These are phyloP conservation scores for Metschnikowia reukaufii DNA, from an alignment of 805 yeast species.

Conservation along the genomic window DNA sequence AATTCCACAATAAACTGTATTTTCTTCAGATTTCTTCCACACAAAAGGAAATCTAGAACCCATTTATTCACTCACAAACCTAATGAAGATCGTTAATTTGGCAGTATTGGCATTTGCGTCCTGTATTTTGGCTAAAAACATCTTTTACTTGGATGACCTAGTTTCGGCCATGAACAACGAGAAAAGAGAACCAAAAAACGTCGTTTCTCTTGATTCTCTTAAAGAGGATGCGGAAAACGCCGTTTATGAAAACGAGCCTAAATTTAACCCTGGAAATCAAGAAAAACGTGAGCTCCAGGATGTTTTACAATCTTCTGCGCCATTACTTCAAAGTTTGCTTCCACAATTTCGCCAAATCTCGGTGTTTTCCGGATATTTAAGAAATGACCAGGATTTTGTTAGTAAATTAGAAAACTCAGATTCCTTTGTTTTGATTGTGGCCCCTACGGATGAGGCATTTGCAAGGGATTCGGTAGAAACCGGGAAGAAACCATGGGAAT, in stretches of 20 bases:
- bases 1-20: too few species aligned
- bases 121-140: conserved; percentile 18
- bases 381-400: conserved; percentile 57
- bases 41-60: background rate
- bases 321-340: conserved; percentile 34
- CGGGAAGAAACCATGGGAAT: conserved; percentile 79
- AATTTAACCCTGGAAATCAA: background rate
- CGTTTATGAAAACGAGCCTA: background rate
- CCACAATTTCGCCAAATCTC: conserved; percentile 45
- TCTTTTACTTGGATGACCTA: conserved; percentile 18
- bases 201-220: conserved; percentile 17
- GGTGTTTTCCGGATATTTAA: conserved; percentile 67
- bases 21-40: too few species aligned
- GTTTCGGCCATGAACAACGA: conserved; percentile 11
- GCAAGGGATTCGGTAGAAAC: conserved; percentile 38
- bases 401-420: conserved; percentile 46
- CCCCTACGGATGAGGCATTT: conserved; percentile 66
- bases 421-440: conserved; percentile 53
- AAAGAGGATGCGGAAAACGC: conserved; percentile 10
- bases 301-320: conserved; percentile 12
- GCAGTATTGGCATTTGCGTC: conserved; percentile 18
- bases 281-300: conserved; percentile 9
- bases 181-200: conserved; percentile 23
- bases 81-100: conserved; percentile 17
- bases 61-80: background rate